Evolutionary conservation across 208 protist species (phyloP).

Genomic region (Tritrichomonas foetus): DNA sequence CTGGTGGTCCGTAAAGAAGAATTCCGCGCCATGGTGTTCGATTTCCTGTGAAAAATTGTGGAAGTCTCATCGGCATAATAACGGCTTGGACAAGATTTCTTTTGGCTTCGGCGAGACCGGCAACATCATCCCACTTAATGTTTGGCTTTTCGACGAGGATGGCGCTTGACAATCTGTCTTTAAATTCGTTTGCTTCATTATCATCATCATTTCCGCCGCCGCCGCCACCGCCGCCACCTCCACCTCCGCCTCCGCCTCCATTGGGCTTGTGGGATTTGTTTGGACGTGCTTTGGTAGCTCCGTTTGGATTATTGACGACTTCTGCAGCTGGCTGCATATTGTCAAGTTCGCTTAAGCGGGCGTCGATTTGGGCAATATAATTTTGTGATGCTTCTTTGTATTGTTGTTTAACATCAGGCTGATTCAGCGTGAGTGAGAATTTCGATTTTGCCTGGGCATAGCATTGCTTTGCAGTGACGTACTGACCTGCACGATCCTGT

Average conservation of each 20-base stretch:
- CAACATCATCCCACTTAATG: slow-evolving; percentile 37
- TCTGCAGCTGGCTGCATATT: not conserved
- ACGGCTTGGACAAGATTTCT: slow-evolving; percentile 72
- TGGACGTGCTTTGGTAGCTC: not conserved
- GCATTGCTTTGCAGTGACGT: not conserved
- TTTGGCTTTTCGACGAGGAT: slow-evolving; percentile 42
- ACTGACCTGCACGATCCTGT: not conserved
- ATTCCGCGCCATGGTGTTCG: slow-evolving; percentile 55
- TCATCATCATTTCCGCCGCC: not conserved
- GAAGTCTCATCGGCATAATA: slow-evolving; percentile 84
- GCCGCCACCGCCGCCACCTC: not conserved
- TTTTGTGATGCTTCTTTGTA: not conserved
- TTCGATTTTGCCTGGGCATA: not conserved
- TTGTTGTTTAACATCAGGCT: not conserved
- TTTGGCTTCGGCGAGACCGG: not conserved
- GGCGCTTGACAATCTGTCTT: not conserved
- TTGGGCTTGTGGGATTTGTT: too few species aligned
- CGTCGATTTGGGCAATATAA: not conserved
- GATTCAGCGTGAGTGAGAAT: not conserved
- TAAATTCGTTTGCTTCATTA: not conserved
- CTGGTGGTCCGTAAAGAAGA: slow-evolving; percentile 66
- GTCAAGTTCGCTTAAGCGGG: not conserved
- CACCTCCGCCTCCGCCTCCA: not conserved
- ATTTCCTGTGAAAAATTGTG: slow-evolving; percentile 82
- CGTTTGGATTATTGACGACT: too few species aligned